These are phyloP conservation scores for Galerina sulciceps DNA, from an alignment of 768 basidiomycete species.

Conservation along the genomic window DNA sequence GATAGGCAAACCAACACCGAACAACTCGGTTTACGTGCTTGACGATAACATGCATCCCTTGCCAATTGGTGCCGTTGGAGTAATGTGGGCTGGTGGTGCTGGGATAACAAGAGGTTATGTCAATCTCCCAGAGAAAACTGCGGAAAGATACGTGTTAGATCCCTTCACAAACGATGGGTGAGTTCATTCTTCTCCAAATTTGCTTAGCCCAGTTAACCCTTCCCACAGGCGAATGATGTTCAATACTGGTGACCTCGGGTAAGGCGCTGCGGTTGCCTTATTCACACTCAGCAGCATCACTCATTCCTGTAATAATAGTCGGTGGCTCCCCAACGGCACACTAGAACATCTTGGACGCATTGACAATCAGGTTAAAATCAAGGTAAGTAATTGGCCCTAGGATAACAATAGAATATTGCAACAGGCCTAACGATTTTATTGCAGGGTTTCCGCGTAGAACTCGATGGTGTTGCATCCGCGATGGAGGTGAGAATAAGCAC, in stretches of 20 bases:
- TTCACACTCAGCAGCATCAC: not conserved
- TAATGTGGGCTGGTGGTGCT: conserved; percentile 70
- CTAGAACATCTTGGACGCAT: conserved; percentile 62
- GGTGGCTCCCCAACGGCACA: conserved; percentile 55
- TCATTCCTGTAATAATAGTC: conserved; percentile 28
- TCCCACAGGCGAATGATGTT: conserved; percentile 52
- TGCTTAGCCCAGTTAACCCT: not conserved
- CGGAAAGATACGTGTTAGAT: conserved; percentile 53
- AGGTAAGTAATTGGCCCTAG: conserved; percentile 33
- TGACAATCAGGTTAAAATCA: conserved; percentile 70
- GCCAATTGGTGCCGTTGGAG: conserved; percentile 40
- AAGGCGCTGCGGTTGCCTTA: conserved; percentile 10
- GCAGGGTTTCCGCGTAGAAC: conserved; percentile 65
- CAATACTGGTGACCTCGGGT: conserved; percentile 65
- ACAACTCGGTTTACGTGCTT: conserved; percentile 48
- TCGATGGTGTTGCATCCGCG: conserved; percentile 63
- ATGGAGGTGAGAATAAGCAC: conserved; percentile 48
- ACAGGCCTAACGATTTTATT: not conserved
- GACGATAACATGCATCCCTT: conserved; percentile 41
- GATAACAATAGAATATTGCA: not conserved
- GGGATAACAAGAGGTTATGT: conserved; percentile 61
- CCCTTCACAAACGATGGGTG: conserved; percentile 54
- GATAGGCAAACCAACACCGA: conserved; percentile 59
- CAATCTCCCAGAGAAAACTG: conserved; percentile 57
- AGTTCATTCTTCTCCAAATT: conserved; percentile 18